Evolutionary conservation across 257 asterid species (phyloP).

Genomic region (Asclepias syriaca): DNA sequence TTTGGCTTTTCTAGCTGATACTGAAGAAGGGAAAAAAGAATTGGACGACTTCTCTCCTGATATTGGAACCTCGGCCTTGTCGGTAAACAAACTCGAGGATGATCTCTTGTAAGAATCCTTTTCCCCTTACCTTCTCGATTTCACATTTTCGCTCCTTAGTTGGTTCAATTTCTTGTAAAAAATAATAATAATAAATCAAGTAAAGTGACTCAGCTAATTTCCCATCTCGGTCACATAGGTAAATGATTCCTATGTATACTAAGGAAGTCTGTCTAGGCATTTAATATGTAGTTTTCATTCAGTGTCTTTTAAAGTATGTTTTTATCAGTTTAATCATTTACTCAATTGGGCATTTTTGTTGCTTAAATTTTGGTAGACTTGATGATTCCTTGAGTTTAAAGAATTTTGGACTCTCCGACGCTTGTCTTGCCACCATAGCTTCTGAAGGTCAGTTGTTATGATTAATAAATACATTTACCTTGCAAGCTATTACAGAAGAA

Average conservation of each 20-base stretch:
- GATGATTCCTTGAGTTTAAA: conserved; percentile 72
- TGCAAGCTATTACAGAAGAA: neutral
- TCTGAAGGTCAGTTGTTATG: conserved; percentile 54
- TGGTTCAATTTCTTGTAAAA: conserved; percentile 3
- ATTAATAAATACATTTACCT: neutral
- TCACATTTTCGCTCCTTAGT: neutral
- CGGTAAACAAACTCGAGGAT: conserved; percentile 33
- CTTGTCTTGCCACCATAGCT: conserved; percentile 78
- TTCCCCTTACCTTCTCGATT: conserved; percentile 3
- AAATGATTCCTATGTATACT: neutral
- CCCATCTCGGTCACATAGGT: neutral
- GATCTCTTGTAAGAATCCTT: conserved; percentile 61
- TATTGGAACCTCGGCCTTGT: conserved; percentile 14
- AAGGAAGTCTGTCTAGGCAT: neutral
- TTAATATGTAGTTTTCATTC: neutral
- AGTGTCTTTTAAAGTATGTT: neutral
- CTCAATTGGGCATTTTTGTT: neutral
- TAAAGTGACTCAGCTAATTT: neutral
- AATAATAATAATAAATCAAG: neutral
- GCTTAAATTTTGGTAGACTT: conserved; percentile 53
- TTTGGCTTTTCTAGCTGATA: conserved; percentile 30
- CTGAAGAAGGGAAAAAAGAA: conserved; percentile 41
- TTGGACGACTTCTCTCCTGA: conserved; percentile 32
- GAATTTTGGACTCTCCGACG: conserved; percentile 79
- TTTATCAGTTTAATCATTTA: neutral